Conservation (phyloP, 805 yeast genomes). For the Ogataea siamensis region DNA sequence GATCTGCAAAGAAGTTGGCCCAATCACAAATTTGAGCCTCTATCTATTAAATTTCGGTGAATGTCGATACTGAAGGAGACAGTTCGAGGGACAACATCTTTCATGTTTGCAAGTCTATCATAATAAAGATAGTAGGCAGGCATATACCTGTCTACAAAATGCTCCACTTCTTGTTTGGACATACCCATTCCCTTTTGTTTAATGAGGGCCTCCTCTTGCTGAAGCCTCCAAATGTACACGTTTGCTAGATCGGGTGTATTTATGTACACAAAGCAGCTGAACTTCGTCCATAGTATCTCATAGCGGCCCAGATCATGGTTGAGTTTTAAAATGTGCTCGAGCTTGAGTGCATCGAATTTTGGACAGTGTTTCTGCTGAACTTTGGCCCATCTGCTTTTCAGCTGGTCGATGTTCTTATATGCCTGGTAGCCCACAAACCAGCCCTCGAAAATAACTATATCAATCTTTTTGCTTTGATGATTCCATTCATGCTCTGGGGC, state of each 20-base stretch:
- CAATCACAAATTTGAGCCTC: no score
- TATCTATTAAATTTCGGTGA: conserved; percentile 12
- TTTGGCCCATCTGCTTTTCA: conserved; percentile 30
- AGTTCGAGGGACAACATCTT: conserved; percentile 4
- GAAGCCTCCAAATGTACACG: conserved; percentile 76
- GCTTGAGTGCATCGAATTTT: conserved; percentile 20
- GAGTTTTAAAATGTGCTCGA: conserved; percentile 36
- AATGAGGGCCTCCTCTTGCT: conserved; percentile 69
- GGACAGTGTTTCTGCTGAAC: conserved; percentile 18
- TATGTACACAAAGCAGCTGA: conserved; percentile 61
- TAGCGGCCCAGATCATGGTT: conserved; percentile 55
- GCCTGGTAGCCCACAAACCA: conserved; percentile 86
- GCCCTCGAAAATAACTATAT: conserved; percentile 81
- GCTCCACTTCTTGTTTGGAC: conserved; percentile 66
- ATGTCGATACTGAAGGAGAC: conserved; percentile 21
- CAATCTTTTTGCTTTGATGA: conserved; percentile 38
- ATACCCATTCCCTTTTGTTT: conserved; percentile 64
- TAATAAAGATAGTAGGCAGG: conserved; percentile 78
- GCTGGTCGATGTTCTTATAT: conserved; percentile 30
- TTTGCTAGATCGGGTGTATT: conserved; percentile 57
- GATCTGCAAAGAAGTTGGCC: background rate
- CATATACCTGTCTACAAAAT: conserved; percentile 81
- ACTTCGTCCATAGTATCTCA: conserved; percentile 50
- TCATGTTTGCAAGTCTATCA: conserved; percentile 18
- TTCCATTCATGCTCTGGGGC: conserved; percentile 40